Conservation (phyloP, 495 filamentous ascomycete genomes). For the Xylaria cubensis region DNA sequence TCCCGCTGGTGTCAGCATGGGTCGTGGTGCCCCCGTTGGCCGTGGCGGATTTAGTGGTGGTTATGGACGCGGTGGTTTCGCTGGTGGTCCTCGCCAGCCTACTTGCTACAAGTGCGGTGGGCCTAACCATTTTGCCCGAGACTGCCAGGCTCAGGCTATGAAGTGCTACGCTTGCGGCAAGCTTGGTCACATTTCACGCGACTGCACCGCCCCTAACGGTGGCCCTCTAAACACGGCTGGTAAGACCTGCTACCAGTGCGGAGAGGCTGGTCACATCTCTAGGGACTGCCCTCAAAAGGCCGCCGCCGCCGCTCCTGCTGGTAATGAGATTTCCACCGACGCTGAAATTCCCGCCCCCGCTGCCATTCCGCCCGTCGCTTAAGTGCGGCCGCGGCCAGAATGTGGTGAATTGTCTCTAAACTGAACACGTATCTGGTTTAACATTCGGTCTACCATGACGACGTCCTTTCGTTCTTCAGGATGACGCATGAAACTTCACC, state of each 20-base stretch:
- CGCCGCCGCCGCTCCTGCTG: conserved; percentile 45
- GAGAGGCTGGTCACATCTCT: conserved; percentile 94
- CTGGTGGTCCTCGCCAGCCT: conserved; percentile 74
- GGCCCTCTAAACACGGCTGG: conserved; percentile 93
- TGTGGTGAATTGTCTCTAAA: conserved; percentile 7
- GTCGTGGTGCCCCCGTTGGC: conserved; percentile 66
- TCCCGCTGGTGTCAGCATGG: conserved; percentile 63
- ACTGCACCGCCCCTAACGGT: conserved; percentile 97
- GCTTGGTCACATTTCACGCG: conserved; percentile 94
- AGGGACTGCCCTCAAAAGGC: conserved; percentile 82
- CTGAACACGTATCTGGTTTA: conserved; percentile 4
- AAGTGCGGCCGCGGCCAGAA: conserved; percentile 21
- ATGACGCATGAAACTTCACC: neutral
- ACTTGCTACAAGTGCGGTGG: conserved; percentile 99
- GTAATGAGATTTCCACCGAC: conserved; percentile 54
- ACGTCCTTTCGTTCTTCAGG: neutral
- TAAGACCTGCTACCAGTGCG: conserved; percentile 98
- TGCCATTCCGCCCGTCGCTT: conserved; percentile 46
- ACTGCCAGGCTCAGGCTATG: conserved; percentile 99
- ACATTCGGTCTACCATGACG: neutral
- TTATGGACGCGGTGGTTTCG: conserved; percentile 73
- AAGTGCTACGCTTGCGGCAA: conserved; percentile 99
- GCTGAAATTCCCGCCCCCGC: conserved; percentile 40
- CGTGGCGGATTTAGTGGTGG: conserved; percentile 76
- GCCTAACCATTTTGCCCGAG: conserved; percentile 97